A percentile compares a stretch with the other conserved stretches of the same genome.
phyloP scores from a whole-genome alignment of 306 rosid species.

The Fragaria vesca region DNA sequence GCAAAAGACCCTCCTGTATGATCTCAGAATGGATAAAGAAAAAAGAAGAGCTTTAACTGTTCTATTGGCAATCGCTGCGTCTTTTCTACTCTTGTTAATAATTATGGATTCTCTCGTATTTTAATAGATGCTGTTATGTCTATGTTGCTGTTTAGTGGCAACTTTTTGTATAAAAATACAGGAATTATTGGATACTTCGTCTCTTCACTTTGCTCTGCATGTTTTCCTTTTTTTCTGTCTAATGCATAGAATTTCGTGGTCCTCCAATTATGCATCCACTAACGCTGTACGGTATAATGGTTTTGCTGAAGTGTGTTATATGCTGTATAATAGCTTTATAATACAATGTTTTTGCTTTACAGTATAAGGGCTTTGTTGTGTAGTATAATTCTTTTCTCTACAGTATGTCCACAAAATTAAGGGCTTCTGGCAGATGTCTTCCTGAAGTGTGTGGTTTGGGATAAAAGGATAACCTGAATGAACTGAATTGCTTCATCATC shows the following conservation, averaged over 20 bases:
- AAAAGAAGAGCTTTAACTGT: not conserved
- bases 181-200: not conserved
- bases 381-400: not conserved
- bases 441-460: not conserved
- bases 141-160: not conserved
- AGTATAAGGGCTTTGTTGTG: not conserved
- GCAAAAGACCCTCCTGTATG: not conserved
- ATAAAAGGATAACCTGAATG: not conserved
- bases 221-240: not conserved
- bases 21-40: not conserved
- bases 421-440: not conserved
- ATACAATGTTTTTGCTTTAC: not conserved
- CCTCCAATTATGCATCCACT: not conserved
- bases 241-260: not conserved
- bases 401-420: not conserved
- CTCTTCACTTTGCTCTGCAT: not conserved
- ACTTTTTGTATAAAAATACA: not conserved
- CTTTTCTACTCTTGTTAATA: not conserved
- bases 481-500: not conserved
- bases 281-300: not conserved
- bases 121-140: not conserved
- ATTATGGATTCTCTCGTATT: not conserved
- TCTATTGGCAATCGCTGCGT: not conserved
- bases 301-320: not conserved
- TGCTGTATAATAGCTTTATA: not conserved